Evolutionary conservation across 139 green algal species (phyloP), one percentile per base, ranked within the genome.

Genomic region (Volvox africanus): DNA sequence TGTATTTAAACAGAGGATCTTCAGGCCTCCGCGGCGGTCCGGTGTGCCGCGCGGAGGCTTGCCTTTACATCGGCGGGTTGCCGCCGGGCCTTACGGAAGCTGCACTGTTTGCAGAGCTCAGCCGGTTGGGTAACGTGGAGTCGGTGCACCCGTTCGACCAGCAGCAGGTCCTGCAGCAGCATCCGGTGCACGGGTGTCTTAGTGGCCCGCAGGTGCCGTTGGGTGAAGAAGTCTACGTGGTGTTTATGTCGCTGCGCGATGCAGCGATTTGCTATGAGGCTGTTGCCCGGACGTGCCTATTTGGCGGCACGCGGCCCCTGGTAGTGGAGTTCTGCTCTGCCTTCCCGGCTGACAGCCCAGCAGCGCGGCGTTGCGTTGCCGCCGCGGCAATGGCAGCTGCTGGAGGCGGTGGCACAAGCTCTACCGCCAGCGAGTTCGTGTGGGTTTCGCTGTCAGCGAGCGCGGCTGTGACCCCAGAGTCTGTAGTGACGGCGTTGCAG

Each of bases 11-110:
- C 78, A 33, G 37, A 2, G 28, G 24, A 22, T 35, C 78, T 28
- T 84, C 37, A 26, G 69, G 86, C 24, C 26, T 91, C n/a, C 90
- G 90, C 2, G 82, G 82, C 50, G 82, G 71, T 21, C 44, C 69
- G 1, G 61, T 93, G 33, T 94, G 92, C 78, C 83, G 91, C 32
- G 93, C 91, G 2, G 88, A 93, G 28, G 79, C 78, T 17, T 94
- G 91, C 84, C 88, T 95, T n/a, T 95, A 71, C 61, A 37, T 95
- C 24, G 28, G 35, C 32, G 88, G 88, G 55, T 50, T 95, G 50
- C 93, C 91, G 36, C 68, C 36, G 16, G 76, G 77, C 28, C 61
- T 95, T 33, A 79, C 76, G 17, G 93, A 95, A 79, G 65, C 82
- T 0, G 76, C 91, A 13, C 21, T 92, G 69, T 21, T 82, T 30